Percentiles rank a stretch among this genome's conserved stretches.
Conservation (phyloP, 768 basidiomycete species). For the Suillus decipiens region DNA sequence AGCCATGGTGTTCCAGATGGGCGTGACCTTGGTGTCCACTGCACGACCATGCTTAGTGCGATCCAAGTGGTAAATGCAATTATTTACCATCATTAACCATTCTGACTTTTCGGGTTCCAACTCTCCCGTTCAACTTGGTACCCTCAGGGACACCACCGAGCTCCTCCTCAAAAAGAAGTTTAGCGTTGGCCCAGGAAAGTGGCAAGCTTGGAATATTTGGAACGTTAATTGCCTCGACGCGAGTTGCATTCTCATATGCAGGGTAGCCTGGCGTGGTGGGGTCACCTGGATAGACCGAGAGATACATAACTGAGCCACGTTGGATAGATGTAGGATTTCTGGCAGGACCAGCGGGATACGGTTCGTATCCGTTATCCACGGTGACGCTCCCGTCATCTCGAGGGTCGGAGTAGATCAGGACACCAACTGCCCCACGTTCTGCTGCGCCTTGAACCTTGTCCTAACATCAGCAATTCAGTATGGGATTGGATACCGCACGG, state of each 20-base stretch:
- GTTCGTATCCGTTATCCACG: conserved; percentile 69
- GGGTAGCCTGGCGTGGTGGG: conserved; percentile 90
- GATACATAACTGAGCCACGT: conserved; percentile 78
- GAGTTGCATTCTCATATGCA: conserved; percentile 78
- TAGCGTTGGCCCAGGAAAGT: conserved; percentile 83
- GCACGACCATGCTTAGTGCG: conserved; percentile 2
- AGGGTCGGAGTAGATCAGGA: conserved; percentile 84
- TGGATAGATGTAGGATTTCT: conserved; percentile 83
- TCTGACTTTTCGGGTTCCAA: conserved; percentile 50
- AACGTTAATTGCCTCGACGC: conserved; percentile 59
- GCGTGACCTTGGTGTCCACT: conserved; percentile 80
- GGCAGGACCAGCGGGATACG: conserved; percentile 82
- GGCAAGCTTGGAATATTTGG: conserved; percentile 87
- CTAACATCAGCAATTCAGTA: conserved; percentile 20
- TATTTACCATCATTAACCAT: conserved; percentile 55
- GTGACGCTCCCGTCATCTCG: conserved; percentile 84
- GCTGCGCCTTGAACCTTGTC: conserved; percentile 77
- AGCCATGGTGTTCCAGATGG: conserved; percentile 90
- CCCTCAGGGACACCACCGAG: conserved; percentile 44
- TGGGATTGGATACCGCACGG: conserved; percentile 18
- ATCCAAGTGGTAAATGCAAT: neutral
- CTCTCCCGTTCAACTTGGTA: conserved; percentile 46
- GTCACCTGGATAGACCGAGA: conserved; percentile 70
- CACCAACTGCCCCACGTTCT: conserved; percentile 76
- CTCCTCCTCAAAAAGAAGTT: conserved; percentile 59